Conservation (phyloP, 352 stramenopile species). For the Globisporangium barbulae region DNA sequence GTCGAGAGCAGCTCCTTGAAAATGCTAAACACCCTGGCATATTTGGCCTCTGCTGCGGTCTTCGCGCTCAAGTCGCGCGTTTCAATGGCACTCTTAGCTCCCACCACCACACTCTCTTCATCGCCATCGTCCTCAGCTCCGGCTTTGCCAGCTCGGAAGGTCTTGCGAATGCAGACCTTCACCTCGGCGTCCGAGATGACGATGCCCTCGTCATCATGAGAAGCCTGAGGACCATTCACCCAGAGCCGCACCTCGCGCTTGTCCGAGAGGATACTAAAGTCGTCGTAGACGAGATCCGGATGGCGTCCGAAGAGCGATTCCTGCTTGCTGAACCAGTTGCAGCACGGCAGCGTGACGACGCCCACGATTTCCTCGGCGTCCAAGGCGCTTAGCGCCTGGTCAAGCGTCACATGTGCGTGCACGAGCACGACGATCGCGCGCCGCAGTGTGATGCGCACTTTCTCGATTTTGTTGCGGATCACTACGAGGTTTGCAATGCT, state of each 20-base stretch:
- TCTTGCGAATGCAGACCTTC: constrained; percentile 52
- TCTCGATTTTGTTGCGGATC: constrained; percentile 83
- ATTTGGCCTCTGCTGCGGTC: constrained; percentile 8
- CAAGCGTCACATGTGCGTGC: constrained; percentile 77
- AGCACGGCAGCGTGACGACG: constrained; percentile 74
- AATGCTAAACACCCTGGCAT: constrained; percentile 9
- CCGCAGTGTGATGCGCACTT: constrained; percentile 60
- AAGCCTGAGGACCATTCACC: constrained; percentile 10
- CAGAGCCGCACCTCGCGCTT: constrained; percentile 71
- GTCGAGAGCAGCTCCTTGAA: constrained; percentile 5
- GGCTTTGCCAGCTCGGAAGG: constrained; percentile 14
- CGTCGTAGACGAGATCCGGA: constrained; percentile 75
- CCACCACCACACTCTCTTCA: neutral
- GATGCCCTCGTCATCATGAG: constrained; percentile 5
- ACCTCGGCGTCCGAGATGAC: constrained; percentile 28
- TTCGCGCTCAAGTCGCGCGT: neutral
- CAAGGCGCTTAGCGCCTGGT: constrained; percentile 62
- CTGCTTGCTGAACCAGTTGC: constrained; percentile 81
- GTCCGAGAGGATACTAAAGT: constrained; percentile 78
- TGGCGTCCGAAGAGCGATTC: constrained; percentile 47
- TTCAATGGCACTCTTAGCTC: neutral
- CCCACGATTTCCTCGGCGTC: constrained; percentile 56
- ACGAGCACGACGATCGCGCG: constrained; percentile 68
- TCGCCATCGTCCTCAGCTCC: neutral
- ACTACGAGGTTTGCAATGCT: constrained; percentile 65